These are phyloP conservation scores for Psilocybe sp. DNA, from an alignment of 768 basidiomycete species.

Conservation along the genomic window DNA sequence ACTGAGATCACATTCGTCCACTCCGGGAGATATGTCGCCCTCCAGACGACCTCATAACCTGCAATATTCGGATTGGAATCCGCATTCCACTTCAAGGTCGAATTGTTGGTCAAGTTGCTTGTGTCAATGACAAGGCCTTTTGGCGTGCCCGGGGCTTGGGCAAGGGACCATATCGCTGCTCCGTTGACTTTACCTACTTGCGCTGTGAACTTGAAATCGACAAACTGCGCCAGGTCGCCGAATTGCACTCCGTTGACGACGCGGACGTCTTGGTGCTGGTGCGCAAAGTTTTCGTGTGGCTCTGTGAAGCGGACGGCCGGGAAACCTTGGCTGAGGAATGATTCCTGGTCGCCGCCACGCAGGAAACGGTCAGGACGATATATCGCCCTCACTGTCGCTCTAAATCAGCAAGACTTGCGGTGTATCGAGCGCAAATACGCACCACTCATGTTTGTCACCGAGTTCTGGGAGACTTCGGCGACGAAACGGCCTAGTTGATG, in stretches of 20 bases:
- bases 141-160: constrained; percentile 53
- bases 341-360: constrained; percentile 53
- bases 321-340: constrained; percentile 48
- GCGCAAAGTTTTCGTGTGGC: constrained; percentile 54
- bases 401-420: background rate
- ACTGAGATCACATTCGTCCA: constrained; percentile 53
- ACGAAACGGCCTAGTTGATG: constrained; percentile 50
- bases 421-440: constrained; percentile 8
- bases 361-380: constrained; percentile 53
- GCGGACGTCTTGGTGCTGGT: constrained; percentile 56
- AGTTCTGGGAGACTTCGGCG: constrained; percentile 46
- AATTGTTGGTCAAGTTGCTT: constrained; percentile 48
- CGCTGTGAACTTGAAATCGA: constrained; percentile 48
- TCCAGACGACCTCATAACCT: constrained; percentile 53
- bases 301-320: constrained; percentile 57
- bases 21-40: constrained; percentile 42
- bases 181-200: constrained; percentile 52
- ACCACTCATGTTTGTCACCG: constrained; percentile 48
- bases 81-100: constrained; percentile 44
- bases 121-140: constrained; percentile 46
- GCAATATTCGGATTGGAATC: constrained; percentile 28
- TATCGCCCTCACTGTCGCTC: constrained; percentile 40
- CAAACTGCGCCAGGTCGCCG: constrained; percentile 52
- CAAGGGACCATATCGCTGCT: constrained; percentile 52
- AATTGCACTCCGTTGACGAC: constrained; percentile 50